Percentiles rank a stretch among this genome's conserved stretches.
Evolutionary conservation across 345 rosid species (phyloP).

Genomic region (Gynandropsis gynandra): DNA sequence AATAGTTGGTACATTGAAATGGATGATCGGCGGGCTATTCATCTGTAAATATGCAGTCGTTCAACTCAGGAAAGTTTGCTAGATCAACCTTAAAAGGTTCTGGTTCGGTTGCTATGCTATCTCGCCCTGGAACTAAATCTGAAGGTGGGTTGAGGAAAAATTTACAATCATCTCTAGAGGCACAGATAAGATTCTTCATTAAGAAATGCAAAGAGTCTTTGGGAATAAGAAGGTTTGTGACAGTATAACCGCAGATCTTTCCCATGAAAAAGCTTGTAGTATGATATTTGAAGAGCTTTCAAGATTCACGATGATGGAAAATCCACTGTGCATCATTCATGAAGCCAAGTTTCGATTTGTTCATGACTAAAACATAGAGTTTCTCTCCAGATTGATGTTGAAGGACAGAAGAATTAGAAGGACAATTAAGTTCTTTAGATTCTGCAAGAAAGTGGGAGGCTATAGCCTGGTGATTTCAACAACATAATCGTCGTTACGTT

Average conservation of each 20-base stretch:
- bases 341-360: constrained; percentile 27
- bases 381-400: constrained; percentile 41
- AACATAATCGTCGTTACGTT: constrained; percentile 33
- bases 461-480: constrained; percentile 34
- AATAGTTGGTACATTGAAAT: no score
- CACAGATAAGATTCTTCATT: no score
- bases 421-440: constrained; percentile 33
- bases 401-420: constrained; percentile 39
- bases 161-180: no score
- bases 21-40: no score
- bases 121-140: no score
- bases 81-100: no score
- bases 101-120: no score
- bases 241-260: constrained; percentile 15
- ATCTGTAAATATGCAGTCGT: no score
- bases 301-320: constrained; percentile 36
- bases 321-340: constrained; percentile 42
- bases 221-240: constrained; percentile 26
- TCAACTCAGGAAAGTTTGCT: no score
- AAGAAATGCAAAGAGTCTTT: no score
- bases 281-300: no score
- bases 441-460: constrained; percentile 41
- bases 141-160: no score
- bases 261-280: constrained; percentile 14
- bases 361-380: constrained; percentile 35